These are phyloP conservation scores for Priceomyces medius DNA, from an alignment of 805 yeast genomes.

Conservation along the genomic window DNA sequence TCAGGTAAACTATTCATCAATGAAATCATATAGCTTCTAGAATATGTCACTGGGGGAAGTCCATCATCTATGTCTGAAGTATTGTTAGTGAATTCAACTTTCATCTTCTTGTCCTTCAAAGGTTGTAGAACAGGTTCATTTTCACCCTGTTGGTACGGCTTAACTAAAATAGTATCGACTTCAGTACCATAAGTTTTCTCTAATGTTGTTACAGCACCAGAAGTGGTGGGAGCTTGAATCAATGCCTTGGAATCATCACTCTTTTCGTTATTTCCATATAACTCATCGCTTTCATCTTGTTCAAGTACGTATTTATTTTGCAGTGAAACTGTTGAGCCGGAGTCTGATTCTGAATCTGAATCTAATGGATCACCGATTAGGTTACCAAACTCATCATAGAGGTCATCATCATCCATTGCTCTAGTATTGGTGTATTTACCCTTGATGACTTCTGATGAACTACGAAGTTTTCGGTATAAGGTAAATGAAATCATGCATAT, in stretches of 20 bases:
- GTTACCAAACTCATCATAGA: slow-evolving; percentile 83
- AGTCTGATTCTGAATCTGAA: slow-evolving; percentile 44
- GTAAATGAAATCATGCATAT: background rate
- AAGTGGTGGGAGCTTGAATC: slow-evolving; percentile 8
- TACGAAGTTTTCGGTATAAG: background rate
- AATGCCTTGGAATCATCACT: slow-evolving; percentile 13
- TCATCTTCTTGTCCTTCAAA: slow-evolving; percentile 35
- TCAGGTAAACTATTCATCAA: slow-evolving; percentile 51
- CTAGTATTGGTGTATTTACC: background rate
- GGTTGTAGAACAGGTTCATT: slow-evolving; percentile 69
- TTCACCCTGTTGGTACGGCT: slow-evolving; percentile 31
- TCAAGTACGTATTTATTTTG: slow-evolving; percentile 14
- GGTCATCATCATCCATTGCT: slow-evolving; percentile 57
- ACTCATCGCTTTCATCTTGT: slow-evolving; percentile 3
- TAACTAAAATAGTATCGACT: slow-evolving; percentile 61
- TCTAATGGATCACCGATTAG: slow-evolving; percentile 52
- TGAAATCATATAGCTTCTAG: slow-evolving; percentile 59
- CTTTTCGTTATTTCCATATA: slow-evolving; percentile 8
- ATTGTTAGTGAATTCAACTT: slow-evolving; percentile 34
- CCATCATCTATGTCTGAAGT: slow-evolving; percentile 16
- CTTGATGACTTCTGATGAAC: background rate
- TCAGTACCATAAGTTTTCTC: slow-evolving; percentile 29
- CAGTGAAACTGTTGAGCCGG: slow-evolving; percentile 9
- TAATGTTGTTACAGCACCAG: slow-evolving; percentile 4
- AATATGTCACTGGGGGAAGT: slow-evolving; percentile 60